phyloP scores from a whole-genome alignment of 495 filamentous ascomycete genomes.

The Tuber umbilicatum region DNA sequence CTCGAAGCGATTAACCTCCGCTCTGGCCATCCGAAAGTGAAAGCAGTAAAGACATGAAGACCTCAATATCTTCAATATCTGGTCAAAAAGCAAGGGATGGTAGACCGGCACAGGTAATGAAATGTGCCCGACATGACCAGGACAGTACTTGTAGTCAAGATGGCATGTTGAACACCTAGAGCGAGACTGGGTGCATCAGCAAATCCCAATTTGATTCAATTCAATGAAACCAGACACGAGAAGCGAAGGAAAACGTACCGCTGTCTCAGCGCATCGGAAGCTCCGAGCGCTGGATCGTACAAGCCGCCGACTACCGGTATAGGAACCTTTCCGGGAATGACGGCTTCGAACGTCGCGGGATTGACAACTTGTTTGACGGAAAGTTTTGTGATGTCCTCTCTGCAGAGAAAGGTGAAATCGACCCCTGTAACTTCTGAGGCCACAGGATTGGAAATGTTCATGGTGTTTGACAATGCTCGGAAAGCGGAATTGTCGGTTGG shows the following conservation, averaged over 20 bases:
- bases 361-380: constrained; percentile 91
- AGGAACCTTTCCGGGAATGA: constrained; percentile 56
- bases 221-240: constrained; percentile 5
- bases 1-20: constrained; percentile 63
- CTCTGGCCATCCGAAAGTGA: constrained; percentile 65
- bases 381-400: constrained; percentile 74
- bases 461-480: constrained; percentile 3
- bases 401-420: constrained; percentile 74
- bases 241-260: constrained; percentile 38
- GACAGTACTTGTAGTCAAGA: constrained; percentile 67
- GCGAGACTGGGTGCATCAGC: constrained; percentile 7
- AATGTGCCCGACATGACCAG: constrained; percentile 91
- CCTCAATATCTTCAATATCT: constrained; percentile 71
- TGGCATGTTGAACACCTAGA: constrained; percentile 84
- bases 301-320: constrained; percentile 53
- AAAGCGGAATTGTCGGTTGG: neutral
- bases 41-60: constrained; percentile 87
- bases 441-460: constrained; percentile 81
- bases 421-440: constrained; percentile 77
- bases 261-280: constrained; percentile 43
- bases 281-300: constrained; percentile 89
- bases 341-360: constrained; percentile 83
- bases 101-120: constrained; percentile 88
- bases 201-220: neutral
- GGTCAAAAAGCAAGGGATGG: constrained; percentile 89